These are phyloP conservation scores for Nematocida sp. DNA, from an alignment of 371 early-diverging fungal genomes.

Conservation along the genomic window DNA sequence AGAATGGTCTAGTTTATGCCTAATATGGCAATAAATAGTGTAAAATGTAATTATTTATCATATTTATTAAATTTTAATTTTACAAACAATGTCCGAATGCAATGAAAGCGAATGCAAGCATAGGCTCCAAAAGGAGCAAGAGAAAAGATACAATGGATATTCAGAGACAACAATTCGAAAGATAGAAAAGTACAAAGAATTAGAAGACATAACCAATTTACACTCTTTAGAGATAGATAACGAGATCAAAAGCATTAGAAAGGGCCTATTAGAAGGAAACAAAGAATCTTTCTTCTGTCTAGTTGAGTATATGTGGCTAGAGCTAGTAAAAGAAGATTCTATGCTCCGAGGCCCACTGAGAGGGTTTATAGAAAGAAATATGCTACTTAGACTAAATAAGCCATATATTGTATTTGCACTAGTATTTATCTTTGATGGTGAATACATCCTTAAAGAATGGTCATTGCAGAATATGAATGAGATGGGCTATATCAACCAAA, in stretches of 20 bases:
- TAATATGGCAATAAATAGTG: too few species aligned
- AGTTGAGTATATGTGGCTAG: conserved; percentile 21
- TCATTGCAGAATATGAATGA: conserved; percentile 11
- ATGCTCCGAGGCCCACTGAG: not conserved
- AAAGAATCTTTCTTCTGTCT: conserved; percentile 9
- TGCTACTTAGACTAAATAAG: not conserved
- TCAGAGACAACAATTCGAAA: not conserved
- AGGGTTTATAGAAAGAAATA: conserved; percentile 25
- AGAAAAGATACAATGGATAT: too few species aligned
- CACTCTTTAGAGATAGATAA: not conserved
- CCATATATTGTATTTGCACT: conserved; percentile 6
- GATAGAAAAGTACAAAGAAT: conserved; percentile 4
- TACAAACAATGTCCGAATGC: too few species aligned
- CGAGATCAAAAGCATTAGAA: not conserved
- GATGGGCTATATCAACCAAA: not conserved
- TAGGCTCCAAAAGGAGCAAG: too few species aligned
- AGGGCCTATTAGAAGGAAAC: not conserved
- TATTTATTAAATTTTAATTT: too few species aligned
- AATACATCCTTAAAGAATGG: conserved; percentile 29
- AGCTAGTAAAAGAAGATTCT: conserved; percentile 2
- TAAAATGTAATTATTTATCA: too few species aligned
- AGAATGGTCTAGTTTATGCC: too few species aligned
- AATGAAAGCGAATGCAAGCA: too few species aligned
- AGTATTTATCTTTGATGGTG: conserved; percentile 24
- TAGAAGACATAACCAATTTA: conserved; percentile 10